A percentile compares a stretch with the other conserved stretches of the same genome.
These are phyloP conservation scores for Penicillium ochrochloron DNA, from an alignment of 495 filamentous ascomycete genomes.

Conservation along the genomic window DNA sequence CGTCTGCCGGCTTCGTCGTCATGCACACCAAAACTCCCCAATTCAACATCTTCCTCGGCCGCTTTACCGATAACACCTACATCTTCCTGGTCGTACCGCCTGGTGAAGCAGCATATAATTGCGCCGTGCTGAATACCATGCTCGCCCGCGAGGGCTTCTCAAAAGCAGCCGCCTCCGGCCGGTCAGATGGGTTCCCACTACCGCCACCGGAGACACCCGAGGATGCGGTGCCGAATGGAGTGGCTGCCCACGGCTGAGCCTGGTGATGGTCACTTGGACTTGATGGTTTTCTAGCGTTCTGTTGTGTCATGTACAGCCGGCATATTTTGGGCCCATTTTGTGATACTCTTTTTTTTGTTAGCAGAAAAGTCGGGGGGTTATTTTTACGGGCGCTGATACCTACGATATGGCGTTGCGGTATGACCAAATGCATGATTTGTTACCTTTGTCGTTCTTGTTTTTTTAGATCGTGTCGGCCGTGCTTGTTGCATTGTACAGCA, in stretches of 20 bases:
- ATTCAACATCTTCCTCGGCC: constrained; percentile 90
- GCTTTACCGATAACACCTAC: constrained; percentile 96
- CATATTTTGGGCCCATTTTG: constrained; percentile 18
- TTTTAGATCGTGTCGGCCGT: not conserved
- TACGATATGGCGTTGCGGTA: constrained; percentile 32
- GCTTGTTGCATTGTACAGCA: not conserved
- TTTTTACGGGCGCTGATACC: constrained; percentile 29
- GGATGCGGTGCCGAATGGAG: constrained; percentile 28
- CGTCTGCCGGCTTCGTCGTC: constrained; percentile 64
- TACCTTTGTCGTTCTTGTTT: constrained; percentile 5
- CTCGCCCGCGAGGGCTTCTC: constrained; percentile 80
- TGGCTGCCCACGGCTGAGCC: constrained; percentile 5
- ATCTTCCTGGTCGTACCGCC: constrained; percentile 88
- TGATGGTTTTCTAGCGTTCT: constrained; percentile 17
- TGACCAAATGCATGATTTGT: constrained; percentile 27
- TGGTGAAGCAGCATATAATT: constrained; percentile 84
- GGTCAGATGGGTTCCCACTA: constrained; percentile 52
- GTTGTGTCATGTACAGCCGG: constrained; percentile 27
- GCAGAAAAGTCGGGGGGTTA: constrained; percentile 20
- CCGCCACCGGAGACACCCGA: constrained; percentile 42
- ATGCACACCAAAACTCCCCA: constrained; percentile 69
- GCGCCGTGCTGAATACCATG: constrained; percentile 84
- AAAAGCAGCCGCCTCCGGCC: constrained; percentile 43
- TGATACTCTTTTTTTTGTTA: constrained; percentile 10
- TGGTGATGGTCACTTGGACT: not conserved